A percentile compares a stretch with the other conserved stretches of the same genome.
These are phyloP conservation scores for Penicillium cosmopolitanum DNA, from an alignment of 495 filamentous ascomycete species.

Conservation along the genomic window DNA sequence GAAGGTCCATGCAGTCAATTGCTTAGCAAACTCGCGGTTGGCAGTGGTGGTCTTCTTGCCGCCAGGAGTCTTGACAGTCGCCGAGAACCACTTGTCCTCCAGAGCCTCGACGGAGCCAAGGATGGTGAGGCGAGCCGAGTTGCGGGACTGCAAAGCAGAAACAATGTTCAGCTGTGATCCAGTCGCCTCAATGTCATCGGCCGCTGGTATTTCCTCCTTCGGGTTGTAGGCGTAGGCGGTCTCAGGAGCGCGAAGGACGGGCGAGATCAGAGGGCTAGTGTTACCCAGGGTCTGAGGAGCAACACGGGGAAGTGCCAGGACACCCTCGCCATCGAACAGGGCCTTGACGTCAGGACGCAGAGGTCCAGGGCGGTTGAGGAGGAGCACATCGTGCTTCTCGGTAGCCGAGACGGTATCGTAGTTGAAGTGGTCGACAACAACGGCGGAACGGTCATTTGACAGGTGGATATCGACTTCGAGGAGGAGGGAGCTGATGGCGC, in stretches of 20 bases:
- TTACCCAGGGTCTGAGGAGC: constrained; percentile 81
- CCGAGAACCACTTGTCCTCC: constrained; percentile 88
- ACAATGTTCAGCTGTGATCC: constrained; percentile 82
- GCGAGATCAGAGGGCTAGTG: constrained; percentile 70
- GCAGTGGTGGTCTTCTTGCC: constrained; percentile 63
- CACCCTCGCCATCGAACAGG: constrained; percentile 71
- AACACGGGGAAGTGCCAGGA: constrained; percentile 79
- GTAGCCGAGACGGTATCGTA: constrained; percentile 75
- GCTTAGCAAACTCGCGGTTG: constrained; percentile 85
- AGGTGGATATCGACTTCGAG: constrained; percentile 90
- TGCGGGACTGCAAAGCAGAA: constrained; percentile 84
- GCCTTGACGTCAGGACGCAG: constrained; percentile 72
- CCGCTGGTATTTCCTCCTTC: constrained; percentile 74
- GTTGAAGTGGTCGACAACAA: constrained; percentile 94
- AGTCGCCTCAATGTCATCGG: constrained; percentile 82
- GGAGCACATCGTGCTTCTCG: constrained; percentile 87
- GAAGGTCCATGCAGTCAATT: constrained; percentile 88
- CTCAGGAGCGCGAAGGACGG: constrained; percentile 76
- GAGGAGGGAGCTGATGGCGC: constrained; percentile 80
- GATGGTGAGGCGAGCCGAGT: constrained; percentile 88
- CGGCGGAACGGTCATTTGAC: constrained; percentile 76
- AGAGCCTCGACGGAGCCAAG: constrained; percentile 86
- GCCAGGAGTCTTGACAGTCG: constrained; percentile 67
- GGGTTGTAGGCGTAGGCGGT: constrained; percentile 95
- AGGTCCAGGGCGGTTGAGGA: constrained; percentile 66